Evolutionary conservation across 768 basidiomycete species (phyloP).

Genomic region (Fomitopsis serialis): DNA sequence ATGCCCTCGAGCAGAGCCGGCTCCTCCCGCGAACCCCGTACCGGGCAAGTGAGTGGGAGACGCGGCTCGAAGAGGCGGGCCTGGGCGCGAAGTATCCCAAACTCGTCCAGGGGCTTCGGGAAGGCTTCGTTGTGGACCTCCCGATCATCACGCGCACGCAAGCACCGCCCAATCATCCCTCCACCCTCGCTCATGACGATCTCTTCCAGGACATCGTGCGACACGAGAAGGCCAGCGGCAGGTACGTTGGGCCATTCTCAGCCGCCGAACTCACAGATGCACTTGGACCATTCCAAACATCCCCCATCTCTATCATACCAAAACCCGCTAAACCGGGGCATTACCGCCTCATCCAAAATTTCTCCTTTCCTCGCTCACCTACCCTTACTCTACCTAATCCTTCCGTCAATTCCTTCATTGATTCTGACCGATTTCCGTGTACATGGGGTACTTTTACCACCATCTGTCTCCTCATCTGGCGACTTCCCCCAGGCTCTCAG

Average conservation of each 20-base stretch:
- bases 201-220: background rate
- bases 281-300: conserved; percentile 25
- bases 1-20: background rate
- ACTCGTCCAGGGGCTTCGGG: background rate
- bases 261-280: background rate
- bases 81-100: background rate
- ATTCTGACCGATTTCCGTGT: conserved; percentile 30
- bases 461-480: conserved; percentile 22
- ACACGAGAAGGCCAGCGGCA: background rate
- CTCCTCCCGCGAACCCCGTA: background rate
- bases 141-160: background rate
- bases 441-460: conserved; percentile 38
- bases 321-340: conserved; percentile 24
- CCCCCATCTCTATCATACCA: conserved; percentile 21
- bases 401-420: conserved; percentile 26
- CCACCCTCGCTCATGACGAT: background rate
- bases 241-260: conserved; percentile 9
- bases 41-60: background rate
- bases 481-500: conserved; percentile 33
- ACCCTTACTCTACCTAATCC: background rate
- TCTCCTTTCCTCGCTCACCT: conserved; percentile 14
- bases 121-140: background rate
- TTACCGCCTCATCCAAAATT: conserved; percentile 24
- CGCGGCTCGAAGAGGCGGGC: background rate
- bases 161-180: background rate